Evolutionary conservation across 805 yeast genomes (phyloP).

Genomic region (Yarrowia sp.): DNA sequence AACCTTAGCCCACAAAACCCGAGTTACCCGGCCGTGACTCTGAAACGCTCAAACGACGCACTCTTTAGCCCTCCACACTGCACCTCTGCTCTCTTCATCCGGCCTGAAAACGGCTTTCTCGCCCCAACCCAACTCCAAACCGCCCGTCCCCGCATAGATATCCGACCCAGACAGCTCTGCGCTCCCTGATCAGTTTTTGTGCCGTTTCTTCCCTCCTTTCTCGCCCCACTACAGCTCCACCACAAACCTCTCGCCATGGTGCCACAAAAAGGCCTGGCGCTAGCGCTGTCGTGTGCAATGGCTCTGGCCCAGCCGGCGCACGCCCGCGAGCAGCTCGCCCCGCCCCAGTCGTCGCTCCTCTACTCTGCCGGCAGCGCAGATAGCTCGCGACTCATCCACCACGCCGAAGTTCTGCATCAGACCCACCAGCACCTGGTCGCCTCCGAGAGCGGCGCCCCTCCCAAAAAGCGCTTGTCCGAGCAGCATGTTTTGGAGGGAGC

Average conservation of each 20-base stretch:
- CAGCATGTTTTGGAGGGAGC: slow-evolving; percentile 27
- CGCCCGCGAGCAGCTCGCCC: background rate
- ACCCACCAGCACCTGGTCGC: slow-evolving; percentile 19
- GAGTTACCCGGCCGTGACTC: slow-evolving; percentile 10
- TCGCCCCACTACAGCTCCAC: background rate
- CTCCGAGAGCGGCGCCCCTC: slow-evolving; percentile 27
- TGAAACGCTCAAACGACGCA: slow-evolving; percentile 25
- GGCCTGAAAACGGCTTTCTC: background rate
- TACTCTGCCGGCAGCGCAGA: slow-evolving; percentile 26
- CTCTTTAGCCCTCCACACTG: slow-evolving; percentile 10
- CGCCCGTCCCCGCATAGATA: background rate
- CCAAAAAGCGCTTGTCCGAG: slow-evolving; percentile 26
- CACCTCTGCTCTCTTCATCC: background rate
- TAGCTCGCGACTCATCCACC: slow-evolving; percentile 16
- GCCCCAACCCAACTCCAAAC: background rate
- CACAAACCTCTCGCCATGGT: slow-evolving; percentile 12
- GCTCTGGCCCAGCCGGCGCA: slow-evolving; percentile 20
- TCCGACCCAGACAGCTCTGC: background rate
- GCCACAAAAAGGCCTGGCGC: slow-evolving; percentile 27
- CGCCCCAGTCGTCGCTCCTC: slow-evolving; percentile 10
- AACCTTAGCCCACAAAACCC: background rate
- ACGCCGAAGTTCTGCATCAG: slow-evolving; percentile 21
- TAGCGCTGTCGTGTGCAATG: slow-evolving; percentile 15
- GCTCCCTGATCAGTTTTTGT: background rate
- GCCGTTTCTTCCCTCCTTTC: background rate